Evolutionary conservation across 805 yeast species (phyloP).

Genomic region (Groenewaldozyma tartarivorans): DNA sequence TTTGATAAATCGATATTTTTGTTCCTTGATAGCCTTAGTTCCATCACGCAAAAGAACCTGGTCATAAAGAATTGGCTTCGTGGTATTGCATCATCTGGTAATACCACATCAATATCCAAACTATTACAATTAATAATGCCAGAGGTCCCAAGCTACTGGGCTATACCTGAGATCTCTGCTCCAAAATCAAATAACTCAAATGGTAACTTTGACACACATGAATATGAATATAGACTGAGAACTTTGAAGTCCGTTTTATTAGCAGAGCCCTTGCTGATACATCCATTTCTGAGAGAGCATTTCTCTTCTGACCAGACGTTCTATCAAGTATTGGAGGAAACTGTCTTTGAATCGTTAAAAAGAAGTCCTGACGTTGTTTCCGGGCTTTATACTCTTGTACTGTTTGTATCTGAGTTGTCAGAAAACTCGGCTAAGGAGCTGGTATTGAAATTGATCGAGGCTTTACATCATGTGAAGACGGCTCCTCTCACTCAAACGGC

Average conservation of each 20-base stretch:
- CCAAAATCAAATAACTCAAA: too few relatives aligned
- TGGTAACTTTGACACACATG: neutral
- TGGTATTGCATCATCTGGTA: neutral
- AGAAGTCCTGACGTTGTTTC: neutral
- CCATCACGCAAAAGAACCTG: neutral
- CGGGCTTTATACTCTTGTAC: neutral
- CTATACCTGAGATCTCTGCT: too few relatives aligned
- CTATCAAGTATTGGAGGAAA: neutral
- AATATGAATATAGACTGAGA: neutral
- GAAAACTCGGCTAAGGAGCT: neutral
- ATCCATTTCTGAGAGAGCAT: neutral
- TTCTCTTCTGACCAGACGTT: neutral
- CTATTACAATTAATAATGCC: neutral
- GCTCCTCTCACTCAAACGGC: neutral
- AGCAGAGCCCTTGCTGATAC: neutral
- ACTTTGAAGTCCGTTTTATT: neutral
- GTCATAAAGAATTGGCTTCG: neutral
- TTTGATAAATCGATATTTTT: slow-evolving; percentile 57
- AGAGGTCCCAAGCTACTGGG: neutral
- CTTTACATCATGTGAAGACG: neutral
- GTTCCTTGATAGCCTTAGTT: slow-evolving; percentile 48
- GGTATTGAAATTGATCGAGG: neutral
- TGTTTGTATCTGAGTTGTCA: neutral
- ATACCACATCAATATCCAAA: neutral
- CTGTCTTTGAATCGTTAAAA: neutral